Conservation (phyloP, 2,329 filamentous ascomycete genomes). For the Epichloe sp. region DNA sequence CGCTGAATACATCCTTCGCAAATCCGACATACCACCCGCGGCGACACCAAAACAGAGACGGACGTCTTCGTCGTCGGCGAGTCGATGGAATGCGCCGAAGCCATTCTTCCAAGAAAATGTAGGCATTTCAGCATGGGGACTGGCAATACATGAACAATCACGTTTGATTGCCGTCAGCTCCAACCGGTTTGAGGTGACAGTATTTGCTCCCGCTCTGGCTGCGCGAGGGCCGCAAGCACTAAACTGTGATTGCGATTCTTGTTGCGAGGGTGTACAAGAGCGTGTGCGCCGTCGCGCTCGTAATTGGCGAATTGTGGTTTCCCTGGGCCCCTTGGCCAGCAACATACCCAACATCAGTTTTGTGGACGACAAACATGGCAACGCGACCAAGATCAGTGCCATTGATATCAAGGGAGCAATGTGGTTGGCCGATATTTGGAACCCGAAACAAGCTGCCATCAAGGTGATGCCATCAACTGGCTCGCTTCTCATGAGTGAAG, state of each 20-base stretch:
- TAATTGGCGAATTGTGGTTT: constrained; percentile 37
- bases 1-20: constrained; percentile 27
- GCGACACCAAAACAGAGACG: constrained; percentile 4
- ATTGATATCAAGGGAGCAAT: constrained; percentile 35
- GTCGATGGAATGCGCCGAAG: constrained; percentile 10
- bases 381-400: constrained; percentile 36
- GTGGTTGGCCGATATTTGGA: constrained; percentile 43
- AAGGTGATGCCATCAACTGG: constrained; percentile 10
- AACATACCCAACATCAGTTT: constrained; percentile 45
- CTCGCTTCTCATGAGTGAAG: constrained; percentile 15
- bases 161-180: constrained; percentile 76
- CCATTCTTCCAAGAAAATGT: constrained; percentile 68
- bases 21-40: constrained; percentile 1
- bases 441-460: constrained; percentile 14
- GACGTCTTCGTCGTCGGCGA: neutral
- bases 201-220: constrained; percentile 36
- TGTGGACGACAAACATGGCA: constrained; percentile 29
- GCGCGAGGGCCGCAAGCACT: neutral
- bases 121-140: constrained; percentile 70
- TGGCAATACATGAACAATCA: constrained; percentile 70
- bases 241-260: constrained; percentile 5
- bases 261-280: constrained; percentile 12
- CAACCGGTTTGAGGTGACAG: constrained; percentile 47
- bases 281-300: constrained; percentile 27
- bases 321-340: constrained; percentile 22